Conservation (phyloP, 2,329 filamentous ascomycete species). For the Coleophoma eucalyptorum region DNA sequence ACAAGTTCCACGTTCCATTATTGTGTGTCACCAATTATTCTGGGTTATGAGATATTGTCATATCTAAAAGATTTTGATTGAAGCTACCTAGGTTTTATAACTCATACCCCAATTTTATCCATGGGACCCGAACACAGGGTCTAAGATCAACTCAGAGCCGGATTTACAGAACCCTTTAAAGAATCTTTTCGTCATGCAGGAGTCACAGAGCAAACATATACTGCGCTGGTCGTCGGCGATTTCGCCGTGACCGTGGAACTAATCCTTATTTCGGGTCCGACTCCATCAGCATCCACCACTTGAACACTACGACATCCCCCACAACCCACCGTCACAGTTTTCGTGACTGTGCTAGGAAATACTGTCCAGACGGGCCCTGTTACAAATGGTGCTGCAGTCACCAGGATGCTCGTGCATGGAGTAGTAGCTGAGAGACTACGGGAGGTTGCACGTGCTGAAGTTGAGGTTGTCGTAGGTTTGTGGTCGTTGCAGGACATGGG, state of each 20-base stretch:
- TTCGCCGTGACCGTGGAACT: conserved; percentile 5
- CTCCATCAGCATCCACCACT: conserved; percentile 2
- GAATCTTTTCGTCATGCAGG: not conserved
- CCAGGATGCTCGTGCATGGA: conserved; percentile 1
- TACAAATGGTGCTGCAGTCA: not conserved
- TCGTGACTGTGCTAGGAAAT: conserved; percentile 7
- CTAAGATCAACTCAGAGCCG: no score
- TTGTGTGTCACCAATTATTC: no score
- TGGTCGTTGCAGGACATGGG: no score
- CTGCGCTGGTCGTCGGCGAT: not conserved
- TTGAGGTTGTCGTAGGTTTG: not conserved
- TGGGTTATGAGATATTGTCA: no score
- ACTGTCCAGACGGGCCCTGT: conserved; percentile 7
- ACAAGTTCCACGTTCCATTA: no score
- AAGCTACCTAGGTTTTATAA: no score
- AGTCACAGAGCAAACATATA: not conserved
- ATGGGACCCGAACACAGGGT: no score
- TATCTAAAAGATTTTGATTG: no score
- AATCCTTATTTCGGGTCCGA: conserved; percentile 7
- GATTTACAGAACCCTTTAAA: no score
- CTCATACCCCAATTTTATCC: no score
- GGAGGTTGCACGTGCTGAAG: not conserved
- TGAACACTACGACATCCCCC: conserved; percentile 6
- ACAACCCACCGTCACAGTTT: conserved; percentile 6
- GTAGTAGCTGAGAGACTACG: conserved; percentile 1